These are phyloP conservation scores for Yamadazyma sp. DNA, from an alignment of 805 yeast genomes.

Conservation along the genomic window DNA sequence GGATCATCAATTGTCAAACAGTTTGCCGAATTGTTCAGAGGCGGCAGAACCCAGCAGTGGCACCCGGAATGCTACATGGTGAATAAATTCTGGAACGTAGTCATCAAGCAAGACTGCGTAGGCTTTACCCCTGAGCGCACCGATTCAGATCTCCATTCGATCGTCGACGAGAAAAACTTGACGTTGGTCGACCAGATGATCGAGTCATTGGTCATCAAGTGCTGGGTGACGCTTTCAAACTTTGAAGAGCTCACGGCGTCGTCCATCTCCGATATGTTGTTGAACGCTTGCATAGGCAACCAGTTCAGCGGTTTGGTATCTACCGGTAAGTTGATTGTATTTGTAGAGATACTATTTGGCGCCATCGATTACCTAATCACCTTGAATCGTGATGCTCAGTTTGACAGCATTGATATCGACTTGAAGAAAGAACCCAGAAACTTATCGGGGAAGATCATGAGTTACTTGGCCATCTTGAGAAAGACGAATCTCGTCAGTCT, in stretches of 20 bases:
- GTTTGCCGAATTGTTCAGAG: conserved; percentile 87
- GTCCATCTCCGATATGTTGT: conserved; percentile 88
- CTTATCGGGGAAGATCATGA: conserved; percentile 85
- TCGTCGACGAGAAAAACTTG: conserved; percentile 23
- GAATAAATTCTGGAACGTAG: conserved; percentile 93
- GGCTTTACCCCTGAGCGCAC: conserved; percentile 34
- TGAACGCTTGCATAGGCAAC: conserved; percentile 73
- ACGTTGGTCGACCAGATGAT: conserved; percentile 62
- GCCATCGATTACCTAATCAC: conserved; percentile 59
- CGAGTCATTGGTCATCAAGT: conserved; percentile 55
- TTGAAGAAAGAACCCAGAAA: conserved; percentile 73
- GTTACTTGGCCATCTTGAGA: conserved; percentile 79
- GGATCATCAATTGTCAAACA: conserved; percentile 87
- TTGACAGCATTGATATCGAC: conserved; percentile 14
- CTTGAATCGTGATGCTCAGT: conserved; percentile 10
- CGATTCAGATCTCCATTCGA: conserved; percentile 2
- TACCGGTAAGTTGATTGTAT: conserved; percentile 69
- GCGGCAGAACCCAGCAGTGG: conserved; percentile 95
- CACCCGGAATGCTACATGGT: conserved; percentile 99
- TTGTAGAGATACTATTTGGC: conserved; percentile 71
- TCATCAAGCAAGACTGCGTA: conserved; percentile 61
- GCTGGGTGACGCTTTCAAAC: conserved; percentile 85
- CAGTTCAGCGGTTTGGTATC: conserved; percentile 65
- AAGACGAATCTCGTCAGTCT: conserved; percentile 46
- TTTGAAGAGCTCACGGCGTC: conserved; percentile 91